phyloP scores from a whole-genome alignment of 202 grass and related monocot species.

The Setaria italica region DNA sequence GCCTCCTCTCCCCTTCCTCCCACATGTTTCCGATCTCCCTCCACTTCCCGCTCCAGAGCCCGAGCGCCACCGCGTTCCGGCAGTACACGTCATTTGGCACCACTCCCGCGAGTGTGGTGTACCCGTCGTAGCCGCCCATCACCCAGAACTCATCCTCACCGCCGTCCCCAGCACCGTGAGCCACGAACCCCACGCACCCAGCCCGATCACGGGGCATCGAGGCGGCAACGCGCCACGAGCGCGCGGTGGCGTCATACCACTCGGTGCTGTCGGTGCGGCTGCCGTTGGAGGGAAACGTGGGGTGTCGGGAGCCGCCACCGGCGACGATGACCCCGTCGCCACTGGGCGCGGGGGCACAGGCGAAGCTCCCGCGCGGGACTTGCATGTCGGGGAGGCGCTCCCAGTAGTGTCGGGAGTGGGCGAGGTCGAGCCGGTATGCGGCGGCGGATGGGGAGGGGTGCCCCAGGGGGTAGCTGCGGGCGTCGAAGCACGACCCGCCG shows the following conservation, averaged over 20 bases:
- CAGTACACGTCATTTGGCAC: constrained; percentile 78
- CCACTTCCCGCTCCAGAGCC: constrained; percentile 73
- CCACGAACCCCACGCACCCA: constrained; percentile 75
- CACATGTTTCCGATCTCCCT: constrained; percentile 82
- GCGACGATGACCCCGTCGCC: constrained; percentile 61
- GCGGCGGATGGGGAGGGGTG: constrained; percentile 66
- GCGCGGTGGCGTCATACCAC: constrained; percentile 51
- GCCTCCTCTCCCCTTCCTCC: constrained; percentile 71
- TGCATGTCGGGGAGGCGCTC: constrained; percentile 73
- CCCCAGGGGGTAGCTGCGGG: constrained; percentile 73
- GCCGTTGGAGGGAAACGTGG: constrained; percentile 69
- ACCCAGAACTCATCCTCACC: constrained; percentile 92
- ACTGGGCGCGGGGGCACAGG: constrained; percentile 49
- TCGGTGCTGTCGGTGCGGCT: constrained; percentile 75
- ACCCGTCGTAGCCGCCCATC: constrained; percentile 87
- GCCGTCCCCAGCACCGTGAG: constrained; percentile 35
- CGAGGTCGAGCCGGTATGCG: constrained; percentile 66
- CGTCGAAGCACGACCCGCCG: constrained; percentile 83
- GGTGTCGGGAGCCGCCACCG: constrained; percentile 82
- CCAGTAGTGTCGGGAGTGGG: constrained; percentile 56
- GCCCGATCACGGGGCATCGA: constrained; percentile 71
- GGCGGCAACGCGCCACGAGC: constrained; percentile 56
- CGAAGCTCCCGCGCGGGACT: constrained; percentile 79
- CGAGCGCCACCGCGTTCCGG: constrained; percentile 73
- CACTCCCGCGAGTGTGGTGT: constrained; percentile 67